Conservation (phyloP, 75 land plant species). For the Isoetes taiwanensis region DNA sequence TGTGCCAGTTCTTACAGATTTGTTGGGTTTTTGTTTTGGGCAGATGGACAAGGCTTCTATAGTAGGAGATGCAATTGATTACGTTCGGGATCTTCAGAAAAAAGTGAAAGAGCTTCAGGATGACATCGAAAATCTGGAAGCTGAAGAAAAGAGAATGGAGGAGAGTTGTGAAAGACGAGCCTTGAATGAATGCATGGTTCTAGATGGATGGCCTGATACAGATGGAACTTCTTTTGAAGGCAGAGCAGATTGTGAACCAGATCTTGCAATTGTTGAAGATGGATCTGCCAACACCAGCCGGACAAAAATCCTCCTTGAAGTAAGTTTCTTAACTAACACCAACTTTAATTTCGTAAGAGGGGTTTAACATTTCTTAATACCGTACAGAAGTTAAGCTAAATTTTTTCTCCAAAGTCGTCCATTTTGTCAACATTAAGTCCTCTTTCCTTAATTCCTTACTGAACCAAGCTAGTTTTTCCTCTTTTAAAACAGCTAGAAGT, state of each 20-base stretch:
- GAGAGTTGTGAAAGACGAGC: not conserved
- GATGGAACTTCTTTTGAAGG: not conserved
- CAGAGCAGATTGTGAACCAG: not conserved
- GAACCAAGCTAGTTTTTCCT: not conserved
- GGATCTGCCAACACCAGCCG: not conserved
- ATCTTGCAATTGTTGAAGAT: too few relatives aligned
- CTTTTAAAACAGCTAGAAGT: not conserved
- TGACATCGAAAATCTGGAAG: not conserved
- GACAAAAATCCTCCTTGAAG: not conserved
- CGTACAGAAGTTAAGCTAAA: too few relatives aligned
- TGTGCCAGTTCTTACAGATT: too few relatives aligned
- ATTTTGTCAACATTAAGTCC: too few relatives aligned
- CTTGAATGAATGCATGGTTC: not conserved
- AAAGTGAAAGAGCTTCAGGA: slow-evolving; percentile 1
- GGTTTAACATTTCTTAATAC: too few relatives aligned
- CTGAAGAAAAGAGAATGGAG: not conserved
- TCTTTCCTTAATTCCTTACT: too few relatives aligned
- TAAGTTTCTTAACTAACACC: too few relatives aligned
- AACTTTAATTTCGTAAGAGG: too few relatives aligned
- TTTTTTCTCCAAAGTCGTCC: too few relatives aligned
- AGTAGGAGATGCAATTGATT: not conserved
- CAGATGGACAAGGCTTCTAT: slow-evolving; percentile 7
- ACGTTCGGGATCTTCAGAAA: not conserved
- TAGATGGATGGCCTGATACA: not conserved
- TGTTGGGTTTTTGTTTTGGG: too few relatives aligned